These are phyloP conservation scores for Talaromyces sp. DNA, from an alignment of 2,329 filamentous ascomycete genomes.

Conservation along the genomic window DNA sequence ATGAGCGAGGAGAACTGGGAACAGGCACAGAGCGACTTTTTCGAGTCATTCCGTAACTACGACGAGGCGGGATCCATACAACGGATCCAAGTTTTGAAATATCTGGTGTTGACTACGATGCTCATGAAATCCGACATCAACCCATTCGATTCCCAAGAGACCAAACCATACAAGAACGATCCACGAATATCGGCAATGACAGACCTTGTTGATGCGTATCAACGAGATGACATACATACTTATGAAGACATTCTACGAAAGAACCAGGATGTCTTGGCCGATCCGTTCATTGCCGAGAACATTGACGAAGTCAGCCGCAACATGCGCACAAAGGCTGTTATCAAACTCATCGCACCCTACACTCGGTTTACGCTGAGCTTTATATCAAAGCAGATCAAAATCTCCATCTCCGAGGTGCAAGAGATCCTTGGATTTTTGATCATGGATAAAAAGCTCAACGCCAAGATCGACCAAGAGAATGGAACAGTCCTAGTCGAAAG, in stretches of 20 bases:
- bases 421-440: constrained; percentile 96
- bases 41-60: constrained; percentile 98
- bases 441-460: constrained; percentile 78
- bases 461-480: constrained; percentile 81
- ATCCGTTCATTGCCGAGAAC: constrained; percentile 96
- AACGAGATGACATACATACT: constrained; percentile 84
- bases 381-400: constrained; percentile 82
- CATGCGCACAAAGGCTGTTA: constrained; percentile 92
- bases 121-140: constrained; percentile 98
- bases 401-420: constrained; percentile 78
- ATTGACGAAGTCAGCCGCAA: constrained; percentile 98
- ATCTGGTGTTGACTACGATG: constrained; percentile 94
- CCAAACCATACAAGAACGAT: constrained; percentile 95
- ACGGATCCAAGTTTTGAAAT: constrained; percentile 94
- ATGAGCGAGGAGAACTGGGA: constrained; percentile 99
- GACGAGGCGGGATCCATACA: constrained; percentile 96
- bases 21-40: constrained; percentile 94
- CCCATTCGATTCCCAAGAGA: constrained; percentile 97
- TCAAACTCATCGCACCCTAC: constrained; percentile 92
- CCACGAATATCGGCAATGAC: constrained; percentile 96
- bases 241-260: constrained; percentile 84
- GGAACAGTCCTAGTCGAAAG: constrained; percentile 78
- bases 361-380: constrained; percentile 83
- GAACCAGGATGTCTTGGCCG: constrained; percentile 82
- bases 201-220: constrained; percentile 91